Base-by-base conservation (phyloP, 2,329 filamentous ascomycete genomes). In the Kalaharituber pfeilii region DNA sequence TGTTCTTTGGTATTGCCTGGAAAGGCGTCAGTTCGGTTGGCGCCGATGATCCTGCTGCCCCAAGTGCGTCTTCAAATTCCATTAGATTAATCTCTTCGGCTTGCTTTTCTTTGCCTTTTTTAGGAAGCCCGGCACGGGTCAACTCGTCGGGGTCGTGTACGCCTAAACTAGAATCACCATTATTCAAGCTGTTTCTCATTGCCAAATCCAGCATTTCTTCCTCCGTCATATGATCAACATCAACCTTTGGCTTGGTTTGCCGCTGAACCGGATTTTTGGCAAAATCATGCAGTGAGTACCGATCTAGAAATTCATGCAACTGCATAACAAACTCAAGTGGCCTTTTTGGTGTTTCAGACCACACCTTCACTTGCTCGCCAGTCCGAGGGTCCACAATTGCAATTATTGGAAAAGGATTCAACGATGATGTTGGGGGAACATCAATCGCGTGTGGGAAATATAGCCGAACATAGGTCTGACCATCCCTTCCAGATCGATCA, bases 151-250 rank as follows among this genome's bases (percentile, higher is more conserved):
- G 89, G 62, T 96, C 89, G 56, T 81, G 75, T 81, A 0, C 76
- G 63, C 64, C 55, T 65, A 69, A 20, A 69, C 68, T 13, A 66
- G 65, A 66, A 63, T 63, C 66, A 58, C 64, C 66, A 66, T 50
- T 65, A 28, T 75, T 77, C 13, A 79, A 81, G 47, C 96, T 71
- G 65, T 88, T 95, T 50, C 56, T 91, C 65, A 98, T 69, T 0
- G 91, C 91, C 77, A 95, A 81, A 68, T 95, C 84, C 62, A 98
- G 72, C 87, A 94, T 94, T 70, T 98, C 88, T 50, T 96, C 88
- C 66, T 98, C 91, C 0, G 86, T 94, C 82, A 98, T 89, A 36
- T 84, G 80, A 56, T 84, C 83, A 1, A 95, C 78, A 60, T 89
- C 85, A 53, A 84, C 74, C 65, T 86, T 83, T 2, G 80, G 75